These are phyloP conservation scores for Castanea mollissima DNA, from an alignment of 306 rosid genomes.

Conservation along the genomic window DNA sequence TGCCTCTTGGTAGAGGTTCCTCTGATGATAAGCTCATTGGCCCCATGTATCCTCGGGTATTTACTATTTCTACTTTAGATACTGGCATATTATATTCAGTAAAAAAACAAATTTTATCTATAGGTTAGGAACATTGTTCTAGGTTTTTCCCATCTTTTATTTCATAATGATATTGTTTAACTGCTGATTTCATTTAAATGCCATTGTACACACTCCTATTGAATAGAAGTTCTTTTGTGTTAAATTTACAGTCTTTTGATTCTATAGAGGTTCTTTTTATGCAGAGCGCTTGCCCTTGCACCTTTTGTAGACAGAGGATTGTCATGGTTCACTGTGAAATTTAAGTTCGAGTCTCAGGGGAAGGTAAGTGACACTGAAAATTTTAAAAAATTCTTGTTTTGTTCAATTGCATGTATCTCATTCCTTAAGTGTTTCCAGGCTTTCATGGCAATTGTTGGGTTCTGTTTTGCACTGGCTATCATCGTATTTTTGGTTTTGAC, in stretches of 20 bases:
- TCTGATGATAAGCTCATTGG: too few relatives aligned
- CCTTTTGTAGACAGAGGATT: constrained; percentile 78
- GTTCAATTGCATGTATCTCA: constrained; percentile 4
- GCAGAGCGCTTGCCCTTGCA: constrained; percentile 86
- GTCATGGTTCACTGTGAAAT: constrained; percentile 74
- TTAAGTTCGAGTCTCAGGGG: constrained; percentile 77
- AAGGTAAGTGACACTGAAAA: constrained; percentile 35
- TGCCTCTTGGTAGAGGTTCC: too few relatives aligned
- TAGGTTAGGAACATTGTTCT: not conserved
- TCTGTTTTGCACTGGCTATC: constrained; percentile 69
- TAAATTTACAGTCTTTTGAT: constrained; percentile 4
- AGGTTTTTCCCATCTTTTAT: not conserved
- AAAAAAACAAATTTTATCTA: not conserved
- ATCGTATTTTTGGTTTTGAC: constrained; percentile 63
- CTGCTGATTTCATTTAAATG: not conserved
- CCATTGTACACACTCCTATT: not conserved
- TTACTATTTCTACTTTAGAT: not conserved
- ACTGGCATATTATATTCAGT: not conserved
- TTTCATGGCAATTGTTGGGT: constrained; percentile 60
- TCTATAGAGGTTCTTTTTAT: constrained; percentile 15
- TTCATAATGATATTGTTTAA: not conserved
- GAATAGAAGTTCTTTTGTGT: not conserved
- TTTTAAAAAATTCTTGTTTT: not conserved
- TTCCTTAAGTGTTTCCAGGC: constrained; percentile 50
- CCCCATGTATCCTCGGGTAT: too few relatives aligned